Evolutionary conservation across 805 yeast species (phyloP).

Genomic region (Metschnikowia sp.): DNA sequence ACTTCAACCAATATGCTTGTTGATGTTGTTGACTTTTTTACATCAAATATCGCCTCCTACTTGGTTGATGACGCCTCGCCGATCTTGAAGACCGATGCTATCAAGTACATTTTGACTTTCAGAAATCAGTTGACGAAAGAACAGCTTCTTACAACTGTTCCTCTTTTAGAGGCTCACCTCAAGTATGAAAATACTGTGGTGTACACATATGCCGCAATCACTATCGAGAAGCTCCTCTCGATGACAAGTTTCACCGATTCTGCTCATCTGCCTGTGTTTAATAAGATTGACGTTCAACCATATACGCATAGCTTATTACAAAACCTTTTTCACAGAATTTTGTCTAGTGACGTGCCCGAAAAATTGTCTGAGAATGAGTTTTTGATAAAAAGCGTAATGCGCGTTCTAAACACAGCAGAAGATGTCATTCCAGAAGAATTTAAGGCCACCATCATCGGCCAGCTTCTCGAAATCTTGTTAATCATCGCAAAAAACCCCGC

Average conservation of each 20-base stretch:
- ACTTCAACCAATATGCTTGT: conserved; percentile 79
- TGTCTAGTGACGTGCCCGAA: conserved; percentile 61
- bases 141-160: conserved; percentile 76
- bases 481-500: conserved; percentile 87
- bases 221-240: conserved; percentile 83
- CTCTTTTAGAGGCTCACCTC: conserved; percentile 71
- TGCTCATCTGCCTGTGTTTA: conserved; percentile 58
- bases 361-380: conserved; percentile 94
- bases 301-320: conserved; percentile 57
- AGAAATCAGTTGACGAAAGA: conserved; percentile 89
- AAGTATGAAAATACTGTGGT: conserved; percentile 64
- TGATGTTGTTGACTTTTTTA: conserved; percentile 84
- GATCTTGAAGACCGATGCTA: conserved; percentile 86
- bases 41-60: conserved; percentile 78
- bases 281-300: conserved; percentile 66
- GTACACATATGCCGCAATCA: conserved; percentile 89
- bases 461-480: conserved; percentile 64
- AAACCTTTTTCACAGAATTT: conserved; percentile 64
- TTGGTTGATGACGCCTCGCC: conserved; percentile 65
- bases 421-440: conserved; percentile 49
- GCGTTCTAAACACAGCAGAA: conserved; percentile 71
- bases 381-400: conserved; percentile 82
- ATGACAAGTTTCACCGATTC: conserved; percentile 58
- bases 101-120: conserved; percentile 83
- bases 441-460: conserved; percentile 51